Conservation (phyloP, 768 basidiomycete species). For the Ramaria sp. region DNA sequence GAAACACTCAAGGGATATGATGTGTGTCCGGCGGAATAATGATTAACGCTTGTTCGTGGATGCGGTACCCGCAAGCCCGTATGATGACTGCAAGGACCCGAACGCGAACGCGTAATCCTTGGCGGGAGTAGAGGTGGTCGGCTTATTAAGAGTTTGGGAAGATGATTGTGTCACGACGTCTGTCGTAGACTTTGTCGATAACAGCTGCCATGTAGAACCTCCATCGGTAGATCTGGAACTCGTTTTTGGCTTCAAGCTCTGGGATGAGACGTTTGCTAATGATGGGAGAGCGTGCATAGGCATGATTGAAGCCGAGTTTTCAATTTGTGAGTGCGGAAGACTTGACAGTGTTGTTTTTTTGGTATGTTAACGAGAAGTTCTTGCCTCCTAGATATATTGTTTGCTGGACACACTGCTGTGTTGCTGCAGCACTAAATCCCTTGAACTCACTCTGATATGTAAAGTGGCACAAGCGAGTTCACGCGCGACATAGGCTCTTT, state of each 20-base stretch:
- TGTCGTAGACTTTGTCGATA: not conserved
- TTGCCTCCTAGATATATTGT: too few relatives aligned
- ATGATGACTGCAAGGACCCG: constrained; percentile 1
- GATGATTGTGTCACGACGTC: not conserved
- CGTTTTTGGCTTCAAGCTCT: not conserved
- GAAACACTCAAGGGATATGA: too few relatives aligned
- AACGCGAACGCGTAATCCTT: constrained; percentile 10
- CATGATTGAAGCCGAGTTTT: not conserved
- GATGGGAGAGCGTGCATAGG: not conserved
- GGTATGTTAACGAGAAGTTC: too few relatives aligned
- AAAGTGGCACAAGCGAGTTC: too few relatives aligned
- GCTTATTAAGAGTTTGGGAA: not conserved
- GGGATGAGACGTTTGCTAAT: not conserved
- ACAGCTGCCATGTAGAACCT: not conserved
- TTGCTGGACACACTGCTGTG: too few relatives aligned
- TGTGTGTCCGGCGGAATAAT: too few relatives aligned
- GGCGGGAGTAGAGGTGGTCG: not conserved
- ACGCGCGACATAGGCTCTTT: too few relatives aligned
- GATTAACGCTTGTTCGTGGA: not conserved
- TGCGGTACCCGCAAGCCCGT: not conserved
- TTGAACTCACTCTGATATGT: too few relatives aligned
- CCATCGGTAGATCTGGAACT: not conserved
- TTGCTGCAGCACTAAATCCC: too few relatives aligned
- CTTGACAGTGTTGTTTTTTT: too few relatives aligned
- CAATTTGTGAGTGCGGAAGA: not conserved